Conservation (phyloP, 75 land plant genomes). For the Pinus tabuliformis region DNA sequence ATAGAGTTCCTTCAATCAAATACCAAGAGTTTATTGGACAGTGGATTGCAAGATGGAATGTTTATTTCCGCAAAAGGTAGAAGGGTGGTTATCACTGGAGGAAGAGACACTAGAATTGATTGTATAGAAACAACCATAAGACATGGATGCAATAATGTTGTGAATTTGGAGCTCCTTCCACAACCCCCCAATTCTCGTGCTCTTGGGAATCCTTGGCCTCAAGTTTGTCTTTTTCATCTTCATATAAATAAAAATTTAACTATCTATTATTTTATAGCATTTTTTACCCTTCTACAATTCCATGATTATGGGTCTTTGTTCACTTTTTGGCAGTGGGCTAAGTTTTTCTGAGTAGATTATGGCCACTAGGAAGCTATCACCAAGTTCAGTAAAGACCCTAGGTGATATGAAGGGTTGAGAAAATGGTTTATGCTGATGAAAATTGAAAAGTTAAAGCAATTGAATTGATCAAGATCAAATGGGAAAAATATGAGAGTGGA, state of each 20-base stretch:
- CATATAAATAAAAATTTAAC: not conserved
- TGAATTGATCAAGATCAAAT: too few species aligned
- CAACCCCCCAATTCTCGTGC: conserved; percentile 66
- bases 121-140: conserved; percentile 91
- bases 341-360: conserved; percentile 91
- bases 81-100: conserved; percentile 94
- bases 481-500: too few species aligned
- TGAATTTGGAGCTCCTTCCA: too few species aligned
- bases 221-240: conserved; percentile 34
- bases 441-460: too few species aligned
- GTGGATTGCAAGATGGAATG: conserved; percentile 76
- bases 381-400: conserved; percentile 46
- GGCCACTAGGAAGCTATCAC: conserved; percentile 82
- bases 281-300: not conserved
- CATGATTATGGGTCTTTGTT: not conserved
- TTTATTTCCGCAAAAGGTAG: conserved; percentile 95
- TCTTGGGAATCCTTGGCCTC: conserved; percentile 97
- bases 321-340: conserved; percentile 74
- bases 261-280: not conserved
- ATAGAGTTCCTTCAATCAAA: too few species aligned
- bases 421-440: conserved; percentile 14
- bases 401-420: conserved; percentile 81
- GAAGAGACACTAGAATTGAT: conserved; percentile 98
- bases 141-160: conserved; percentile 60
- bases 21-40: conserved; percentile 73